Evolutionary conservation across 257 asterid genomes (phyloP).

Genomic region (Solanum bulbocastanum): DNA sequence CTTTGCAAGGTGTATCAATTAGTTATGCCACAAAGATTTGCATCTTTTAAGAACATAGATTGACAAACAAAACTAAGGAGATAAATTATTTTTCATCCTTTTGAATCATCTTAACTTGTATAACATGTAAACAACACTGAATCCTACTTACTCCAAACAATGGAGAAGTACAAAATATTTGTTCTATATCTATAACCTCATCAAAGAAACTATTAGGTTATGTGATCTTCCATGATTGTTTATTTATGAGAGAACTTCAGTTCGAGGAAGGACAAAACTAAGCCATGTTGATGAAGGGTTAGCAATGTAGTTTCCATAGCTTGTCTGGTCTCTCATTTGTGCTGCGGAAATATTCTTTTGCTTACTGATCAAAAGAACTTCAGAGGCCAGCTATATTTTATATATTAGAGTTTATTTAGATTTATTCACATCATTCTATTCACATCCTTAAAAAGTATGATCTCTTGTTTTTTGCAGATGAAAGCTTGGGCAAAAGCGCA

Average conservation of each 20-base stretch:
- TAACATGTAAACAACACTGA: not conserved
- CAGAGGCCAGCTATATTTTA: not conserved
- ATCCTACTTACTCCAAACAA: not conserved
- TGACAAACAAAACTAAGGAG: not conserved
- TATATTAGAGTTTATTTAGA: not conserved
- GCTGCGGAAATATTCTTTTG: not conserved
- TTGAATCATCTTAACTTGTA: not conserved
- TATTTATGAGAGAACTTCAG: not conserved
- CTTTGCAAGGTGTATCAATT: not conserved
- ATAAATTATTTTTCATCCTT: not conserved
- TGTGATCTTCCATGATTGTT: not conserved
- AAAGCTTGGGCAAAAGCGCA: conserved; percentile 87
- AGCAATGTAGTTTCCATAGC: not conserved
- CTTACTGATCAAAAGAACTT: not conserved
- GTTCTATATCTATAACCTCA: not conserved
- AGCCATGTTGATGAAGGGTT: not conserved
- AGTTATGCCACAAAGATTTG: not conserved
- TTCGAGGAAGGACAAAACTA: not conserved
- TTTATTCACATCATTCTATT: not conserved
- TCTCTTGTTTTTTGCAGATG: conserved; percentile 52
- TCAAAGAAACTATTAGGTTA: not conserved
- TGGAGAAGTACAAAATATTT: not conserved
- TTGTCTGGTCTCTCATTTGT: not conserved
- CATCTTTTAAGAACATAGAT: not conserved
- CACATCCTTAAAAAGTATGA: not conserved